Evolutionary conservation across 2,329 filamentous ascomycete species (phyloP), one percentile per base, ranked within the genome.

Genomic region (Aspergillus sp.): DNA sequence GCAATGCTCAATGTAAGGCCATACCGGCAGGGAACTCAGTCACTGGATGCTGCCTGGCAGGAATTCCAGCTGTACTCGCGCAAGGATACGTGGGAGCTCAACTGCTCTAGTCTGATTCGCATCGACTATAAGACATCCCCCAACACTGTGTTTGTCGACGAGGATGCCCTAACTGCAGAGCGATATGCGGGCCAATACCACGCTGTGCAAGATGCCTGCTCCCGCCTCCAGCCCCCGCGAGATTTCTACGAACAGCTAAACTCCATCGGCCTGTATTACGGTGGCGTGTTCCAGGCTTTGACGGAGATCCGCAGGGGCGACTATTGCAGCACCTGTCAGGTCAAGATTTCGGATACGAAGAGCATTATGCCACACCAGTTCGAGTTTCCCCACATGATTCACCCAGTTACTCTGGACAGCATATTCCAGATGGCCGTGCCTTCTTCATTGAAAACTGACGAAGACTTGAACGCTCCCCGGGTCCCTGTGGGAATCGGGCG

Each of bases 271-370:
- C 43, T 53, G 22, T 25, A 49, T 13, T 57, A 55, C 37, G 48
- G 47, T 4, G 32, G 35, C 3, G 35, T 32, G 20, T 55, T 57
- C 42, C 48, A 46, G n/a, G 41, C 48, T n/a, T 2, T 69, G 64
- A 20, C 9, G 3, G 58, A 61, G 13, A 49, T 64, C 41, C 57
- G 67, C 32, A 54, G 52, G 23, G 59, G 56, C 41, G 54, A 67
- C 39, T 56, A 47, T 15, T 33, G 44, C 1, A 41, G 30, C n/a
- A 48, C 51, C 7, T 46, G 37, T 17, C 15, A 20, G 12, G 45
- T 15, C 13, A 45, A 22, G 3, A 41, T 60, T 39, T 48, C 51
- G 7, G 47, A 53, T 15, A 58, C 49, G 2, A 45, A 42, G 30
- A 22, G 37, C 5, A 35, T 43, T 32, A 56, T 56, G 55, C 49